Evolutionary conservation across 1,139 yeast species (phyloP), one percentile per base, ranked within the genome.

Genomic region (Debaryomycetaceae sp.): DNA sequence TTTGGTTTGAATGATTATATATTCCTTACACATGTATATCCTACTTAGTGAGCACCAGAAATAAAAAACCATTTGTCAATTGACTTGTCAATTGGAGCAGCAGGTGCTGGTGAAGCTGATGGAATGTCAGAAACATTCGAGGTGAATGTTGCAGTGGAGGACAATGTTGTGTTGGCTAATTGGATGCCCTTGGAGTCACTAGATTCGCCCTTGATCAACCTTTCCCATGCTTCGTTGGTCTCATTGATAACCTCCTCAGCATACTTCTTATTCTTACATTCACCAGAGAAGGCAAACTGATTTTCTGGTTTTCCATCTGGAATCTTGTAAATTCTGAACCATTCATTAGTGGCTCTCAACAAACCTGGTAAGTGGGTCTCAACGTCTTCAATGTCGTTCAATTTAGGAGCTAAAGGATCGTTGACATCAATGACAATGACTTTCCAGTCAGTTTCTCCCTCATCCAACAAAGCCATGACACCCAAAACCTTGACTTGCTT

Each of bases 61-160:
- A 92, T 92, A 81, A 82, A 92, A 80, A 92, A 92, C 98, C 98
- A 92, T 77, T 92, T 92, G 80, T 92, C 98, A 63, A 92, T 74
- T 42, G 97, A 88, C 70, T 87, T 82, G 75, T 92, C 98, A 65
- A 92, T 87, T 67, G 96, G 95, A 50, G 95, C 97, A 60, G 94
- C 91, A 47, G 89, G 76, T 52, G 73, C 68, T 49, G 85, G 79
- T 56, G 81, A 58, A 54, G 85, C 92, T 46, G 77, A 74, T 51
- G 97, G 94, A 43, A 87, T 63, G 42, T 68, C 75, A 40, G 70
- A 53, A 41, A 67, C 72, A 50, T 77, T 78, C 47, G 72, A 53
- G 42, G 79, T 59, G 69, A 59, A 78, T 38, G 79, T 50, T 37
- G 84, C 62, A 51, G 92, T 69, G 46, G 71, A 63, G 33, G 75